Conservation (phyloP, 169 alveolate genomes). For the Theileria luwenshuni region DNA sequence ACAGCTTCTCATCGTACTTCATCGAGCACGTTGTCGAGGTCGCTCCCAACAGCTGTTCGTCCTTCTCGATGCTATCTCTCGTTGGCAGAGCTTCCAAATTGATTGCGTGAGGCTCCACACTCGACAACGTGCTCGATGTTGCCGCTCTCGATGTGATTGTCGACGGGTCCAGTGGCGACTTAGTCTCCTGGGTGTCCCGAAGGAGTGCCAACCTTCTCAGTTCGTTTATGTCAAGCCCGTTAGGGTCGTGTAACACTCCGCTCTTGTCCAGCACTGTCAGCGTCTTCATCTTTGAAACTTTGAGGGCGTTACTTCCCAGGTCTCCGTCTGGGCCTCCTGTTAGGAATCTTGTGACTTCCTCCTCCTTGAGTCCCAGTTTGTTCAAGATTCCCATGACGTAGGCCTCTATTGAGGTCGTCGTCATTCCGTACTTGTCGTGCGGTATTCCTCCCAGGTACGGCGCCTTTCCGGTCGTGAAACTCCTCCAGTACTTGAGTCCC, state of each 20-base stretch:
- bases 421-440: slow-evolving; percentile 86
- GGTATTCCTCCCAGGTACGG: slow-evolving; percentile 87
- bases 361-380: slow-evolving; percentile 72
- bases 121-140: slow-evolving; percentile 15
- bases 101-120: too few relatives aligned
- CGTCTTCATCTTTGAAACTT: slow-evolving; percentile 78
- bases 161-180: background rate
- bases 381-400: slow-evolving; percentile 68
- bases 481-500: slow-evolving; percentile 77
- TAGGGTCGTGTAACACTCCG: slow-evolving; percentile 85
- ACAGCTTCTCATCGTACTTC: slow-evolving; percentile 66
- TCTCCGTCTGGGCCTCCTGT: slow-evolving; percentile 92
- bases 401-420: slow-evolving; percentile 80
- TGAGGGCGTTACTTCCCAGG: slow-evolving; percentile 84
- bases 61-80: background rate
- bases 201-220: slow-evolving; percentile 72
- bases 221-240: slow-evolving; percentile 80
- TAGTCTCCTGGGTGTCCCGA: slow-evolving; percentile 50
- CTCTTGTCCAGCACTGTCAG: slow-evolving; percentile 84
- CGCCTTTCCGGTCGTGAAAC: slow-evolving; percentile 86
- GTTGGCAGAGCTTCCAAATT: too few relatives aligned
- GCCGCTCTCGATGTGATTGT: slow-evolving; percentile 9
- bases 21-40: slow-evolving; percentile 58
- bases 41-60: slow-evolving; percentile 11
- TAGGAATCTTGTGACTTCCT: slow-evolving; percentile 76